These are phyloP conservation scores for Claviceps capensis DNA, from an alignment of 2,329 filamentous ascomycete species.

Conservation along the genomic window DNA sequence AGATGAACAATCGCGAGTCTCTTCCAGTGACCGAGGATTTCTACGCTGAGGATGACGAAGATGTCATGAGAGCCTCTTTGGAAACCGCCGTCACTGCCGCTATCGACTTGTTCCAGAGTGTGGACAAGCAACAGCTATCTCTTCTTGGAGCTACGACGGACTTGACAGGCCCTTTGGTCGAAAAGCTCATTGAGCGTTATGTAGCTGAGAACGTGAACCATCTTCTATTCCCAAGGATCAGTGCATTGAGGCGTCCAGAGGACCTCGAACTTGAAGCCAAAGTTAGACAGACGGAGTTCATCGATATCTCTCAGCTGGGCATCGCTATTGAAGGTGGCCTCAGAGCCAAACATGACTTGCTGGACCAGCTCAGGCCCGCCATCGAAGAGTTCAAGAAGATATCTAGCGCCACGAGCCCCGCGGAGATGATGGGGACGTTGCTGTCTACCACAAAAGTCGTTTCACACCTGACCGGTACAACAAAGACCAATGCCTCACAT, in stretches of 20 bases:
- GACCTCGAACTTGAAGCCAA: slow-evolving; percentile 81
- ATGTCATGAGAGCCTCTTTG: slow-evolving; percentile 73
- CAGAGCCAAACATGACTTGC: slow-evolving; percentile 68
- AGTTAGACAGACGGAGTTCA: slow-evolving; percentile 82
- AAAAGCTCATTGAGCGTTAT: slow-evolving; percentile 89
- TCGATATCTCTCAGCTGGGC: slow-evolving; percentile 90
- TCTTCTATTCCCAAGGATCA: slow-evolving; percentile 72
- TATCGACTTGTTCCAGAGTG: slow-evolving; percentile 89
- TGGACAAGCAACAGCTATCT: slow-evolving; percentile 91
- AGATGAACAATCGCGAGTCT: slow-evolving; percentile 17
- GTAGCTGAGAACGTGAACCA: slow-evolving; percentile 88
- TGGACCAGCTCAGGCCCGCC: slow-evolving; percentile 60
- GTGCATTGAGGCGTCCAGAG: slow-evolving; percentile 62
- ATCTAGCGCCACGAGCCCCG: slow-evolving; percentile 60
- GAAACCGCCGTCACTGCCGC: slow-evolving; percentile 87
- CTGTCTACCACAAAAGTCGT: slow-evolving; percentile 72
- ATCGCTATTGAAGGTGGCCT: slow-evolving; percentile 71
- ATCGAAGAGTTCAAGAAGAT: slow-evolving; percentile 87
- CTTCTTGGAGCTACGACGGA: slow-evolving; percentile 86
- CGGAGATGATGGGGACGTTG: slow-evolving; percentile 77
- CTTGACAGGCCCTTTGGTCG: slow-evolving; percentile 79
- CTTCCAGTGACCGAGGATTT: slow-evolving; percentile 46
- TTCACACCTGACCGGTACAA: slow-evolving; percentile 49
- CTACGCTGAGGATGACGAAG: slow-evolving; percentile 80
- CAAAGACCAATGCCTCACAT: slow-evolving; percentile 21